A percentile compares a stretch with the other conserved stretches of the same genome.
These are phyloP conservation scores for Perilla frutescens DNA, from an alignment of 257 asterid species.

Conservation along the genomic window DNA sequence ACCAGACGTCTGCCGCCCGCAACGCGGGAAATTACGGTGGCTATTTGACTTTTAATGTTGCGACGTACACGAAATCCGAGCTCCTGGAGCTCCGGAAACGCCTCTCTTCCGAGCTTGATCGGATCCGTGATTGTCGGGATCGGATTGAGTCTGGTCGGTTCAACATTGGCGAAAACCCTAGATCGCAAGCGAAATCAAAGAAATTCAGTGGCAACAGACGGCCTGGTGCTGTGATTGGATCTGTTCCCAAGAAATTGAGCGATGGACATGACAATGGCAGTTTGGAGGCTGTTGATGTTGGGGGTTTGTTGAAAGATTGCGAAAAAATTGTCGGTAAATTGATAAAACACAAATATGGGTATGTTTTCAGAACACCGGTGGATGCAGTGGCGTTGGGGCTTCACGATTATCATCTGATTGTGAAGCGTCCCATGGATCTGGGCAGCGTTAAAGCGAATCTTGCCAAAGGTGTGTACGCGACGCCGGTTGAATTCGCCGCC, in stretches of 20 bases:
- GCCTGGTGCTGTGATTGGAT: constrained; percentile 50
- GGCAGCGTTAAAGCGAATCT: constrained; percentile 83
- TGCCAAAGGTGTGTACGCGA: constrained; percentile 49
- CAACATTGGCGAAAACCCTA: constrained; percentile 51
- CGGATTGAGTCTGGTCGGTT: constrained; percentile 73
- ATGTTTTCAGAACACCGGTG: constrained; percentile 72
- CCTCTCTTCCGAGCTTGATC: constrained; percentile 71
- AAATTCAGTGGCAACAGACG: constrained; percentile 56
- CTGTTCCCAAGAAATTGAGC: constrained; percentile 44
- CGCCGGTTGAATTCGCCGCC: constrained; percentile 75
- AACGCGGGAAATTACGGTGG: constrained; percentile 64
- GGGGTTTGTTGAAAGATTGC: constrained; percentile 71
- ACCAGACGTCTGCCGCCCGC: constrained; percentile 60
- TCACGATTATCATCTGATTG: constrained; percentile 88
- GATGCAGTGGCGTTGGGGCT: constrained; percentile 72
- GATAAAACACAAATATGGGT: constrained; percentile 65
- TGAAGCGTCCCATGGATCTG: constrained; percentile 93
- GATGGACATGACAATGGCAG: constrained; percentile 47
- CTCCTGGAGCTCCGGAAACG: constrained; percentile 64
- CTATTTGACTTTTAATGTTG: constrained; percentile 55
- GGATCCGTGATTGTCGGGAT: constrained; percentile 72
- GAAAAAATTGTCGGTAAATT: constrained; percentile 65
- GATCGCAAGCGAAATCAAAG: constrained; percentile 60
- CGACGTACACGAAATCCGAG: constrained; percentile 63
- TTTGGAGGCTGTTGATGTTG: constrained; percentile 43